Evolutionary conservation across 2,329 filamentous ascomycete species (phyloP).

Genomic region (Colletotrichum agaves): DNA sequence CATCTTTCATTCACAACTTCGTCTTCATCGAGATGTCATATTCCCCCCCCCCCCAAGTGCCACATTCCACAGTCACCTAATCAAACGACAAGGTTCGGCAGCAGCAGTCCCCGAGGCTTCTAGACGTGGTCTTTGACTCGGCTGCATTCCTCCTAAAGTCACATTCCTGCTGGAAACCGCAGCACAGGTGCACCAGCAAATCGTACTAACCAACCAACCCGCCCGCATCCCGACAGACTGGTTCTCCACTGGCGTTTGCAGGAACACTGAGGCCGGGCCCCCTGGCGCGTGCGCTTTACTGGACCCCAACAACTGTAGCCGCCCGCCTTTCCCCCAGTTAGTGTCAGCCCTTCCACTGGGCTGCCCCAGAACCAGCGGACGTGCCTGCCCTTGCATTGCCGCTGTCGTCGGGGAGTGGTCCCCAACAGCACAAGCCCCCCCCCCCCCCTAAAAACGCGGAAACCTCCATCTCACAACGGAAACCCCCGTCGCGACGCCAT

Average conservation of each 20-base stretch:
- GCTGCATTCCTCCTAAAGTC: conserved; percentile 10
- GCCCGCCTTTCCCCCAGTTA: neutral
- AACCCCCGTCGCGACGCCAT: conserved; percentile 34
- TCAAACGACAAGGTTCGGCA: conserved; percentile 7
- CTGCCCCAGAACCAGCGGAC: too few species aligned
- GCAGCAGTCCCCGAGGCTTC: neutral
- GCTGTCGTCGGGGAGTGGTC: too few species aligned
- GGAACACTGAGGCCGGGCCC: neutral
- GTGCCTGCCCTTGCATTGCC: neutral
- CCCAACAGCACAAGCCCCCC: too few species aligned
- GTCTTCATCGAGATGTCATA: neutral
- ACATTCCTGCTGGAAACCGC: neutral
- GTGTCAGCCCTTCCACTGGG: neutral
- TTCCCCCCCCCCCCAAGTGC: neutral
- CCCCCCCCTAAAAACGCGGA: conserved; percentile 20
- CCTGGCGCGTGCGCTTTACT: neutral
- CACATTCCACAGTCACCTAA: neutral
- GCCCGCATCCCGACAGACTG: conserved; percentile 32
- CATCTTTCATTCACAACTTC: too few species aligned
- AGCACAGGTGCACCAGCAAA: too few species aligned
- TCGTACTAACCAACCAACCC: neutral
- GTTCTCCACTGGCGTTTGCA: conserved; percentile 13
- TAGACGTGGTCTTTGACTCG: conserved; percentile 1
- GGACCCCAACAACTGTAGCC: too few species aligned
- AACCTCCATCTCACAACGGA: conserved; percentile 31